Conservation (phyloP, 2,329 filamentous ascomycete genomes). For the Orbilia oligospora region DNA sequence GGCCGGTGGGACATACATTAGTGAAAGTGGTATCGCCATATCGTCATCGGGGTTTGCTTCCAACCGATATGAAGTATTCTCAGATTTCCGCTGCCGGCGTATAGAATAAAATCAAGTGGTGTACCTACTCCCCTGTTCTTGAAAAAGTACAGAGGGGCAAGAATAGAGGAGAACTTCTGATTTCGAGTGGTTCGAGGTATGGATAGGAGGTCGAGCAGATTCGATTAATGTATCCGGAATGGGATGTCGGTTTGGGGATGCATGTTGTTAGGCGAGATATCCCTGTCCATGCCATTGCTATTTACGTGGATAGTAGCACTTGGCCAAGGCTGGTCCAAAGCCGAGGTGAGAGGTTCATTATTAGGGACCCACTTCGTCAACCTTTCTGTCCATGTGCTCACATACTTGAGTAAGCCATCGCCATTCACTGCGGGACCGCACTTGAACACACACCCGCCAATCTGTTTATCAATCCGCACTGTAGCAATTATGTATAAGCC, state of each 20-base stretch:
- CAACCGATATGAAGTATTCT: not conserved
- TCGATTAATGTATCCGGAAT: not conserved
- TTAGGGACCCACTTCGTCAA: too few relatives aligned
- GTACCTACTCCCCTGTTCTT: too few relatives aligned
- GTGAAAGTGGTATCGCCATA: conserved; percentile 60
- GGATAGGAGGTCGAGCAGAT: conserved; percentile 2
- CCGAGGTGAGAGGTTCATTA: too few relatives aligned
- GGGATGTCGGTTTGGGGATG: conserved; percentile 2
- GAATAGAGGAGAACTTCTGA: not conserved
- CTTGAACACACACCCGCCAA: not conserved
- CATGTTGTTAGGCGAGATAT: conserved; percentile 4
- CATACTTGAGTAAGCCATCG: too few relatives aligned
- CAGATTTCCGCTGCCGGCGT: too few relatives aligned
- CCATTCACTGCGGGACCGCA: too few relatives aligned
- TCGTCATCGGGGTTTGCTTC: not conserved
- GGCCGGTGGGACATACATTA: conserved; percentile 50
- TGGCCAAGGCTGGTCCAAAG: too few relatives aligned
- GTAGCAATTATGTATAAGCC: conserved; percentile 31
- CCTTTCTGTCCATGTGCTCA: too few relatives aligned
- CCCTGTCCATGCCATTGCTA: not conserved
- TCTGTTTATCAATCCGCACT: not conserved
- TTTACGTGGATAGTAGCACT: too few relatives aligned
- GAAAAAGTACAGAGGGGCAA: not conserved
- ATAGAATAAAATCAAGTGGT: not conserved
- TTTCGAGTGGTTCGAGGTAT: not conserved